Base-by-base conservation (phyloP, 2,329 filamentous ascomycete species). In the Fusarium caatingaense region DNA sequence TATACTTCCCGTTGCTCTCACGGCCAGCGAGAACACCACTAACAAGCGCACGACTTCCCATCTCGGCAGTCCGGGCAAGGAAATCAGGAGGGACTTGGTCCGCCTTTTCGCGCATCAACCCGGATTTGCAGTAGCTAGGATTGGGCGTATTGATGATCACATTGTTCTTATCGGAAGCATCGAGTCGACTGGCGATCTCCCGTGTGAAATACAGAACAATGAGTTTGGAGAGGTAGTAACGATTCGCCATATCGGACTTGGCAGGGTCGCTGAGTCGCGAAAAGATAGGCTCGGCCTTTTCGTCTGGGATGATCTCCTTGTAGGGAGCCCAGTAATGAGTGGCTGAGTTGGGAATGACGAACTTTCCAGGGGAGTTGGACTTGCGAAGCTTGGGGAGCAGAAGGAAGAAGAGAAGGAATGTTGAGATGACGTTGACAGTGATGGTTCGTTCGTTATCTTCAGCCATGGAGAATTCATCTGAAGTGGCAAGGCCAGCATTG, bases 401-500 rank as follows among this genome's bases (percentile, higher is more conserved):
- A 0, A 77, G 59, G 0, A 74, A 54, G 12, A 59, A 64, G 0
- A 78, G 50, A 0, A 78, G 57, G 13, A 74, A 68, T 0, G 75
- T 76, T 1, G 68, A 63, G 1, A 77, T 42, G 5, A 77, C 64
- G 10, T 77, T 77, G 23, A 77, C 21, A 0, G 80, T 83, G 62
- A 89, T 74, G 2, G 80, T 84, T 25, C 72, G 78, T 72, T 89
- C 88, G 40, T 85, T 81, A 4, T 80, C 84, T 53, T 86, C 84
- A 0, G 75, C 79, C 1, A 72, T 44, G 0, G 68, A 40, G 60
- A 81, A 87, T 0, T 78, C 71, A 0, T 4, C 3, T 2, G 15
- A 18, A 0, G 82, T 83, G 12, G 79, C 75, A 8, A 88, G 74
- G 0, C 84, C 79, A 0, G 80, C 80, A 37, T 81, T 87, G 32